Evolutionary conservation across 441 rosid genomes (phyloP).

Genomic region (Pelargonium exstipulatum): DNA sequence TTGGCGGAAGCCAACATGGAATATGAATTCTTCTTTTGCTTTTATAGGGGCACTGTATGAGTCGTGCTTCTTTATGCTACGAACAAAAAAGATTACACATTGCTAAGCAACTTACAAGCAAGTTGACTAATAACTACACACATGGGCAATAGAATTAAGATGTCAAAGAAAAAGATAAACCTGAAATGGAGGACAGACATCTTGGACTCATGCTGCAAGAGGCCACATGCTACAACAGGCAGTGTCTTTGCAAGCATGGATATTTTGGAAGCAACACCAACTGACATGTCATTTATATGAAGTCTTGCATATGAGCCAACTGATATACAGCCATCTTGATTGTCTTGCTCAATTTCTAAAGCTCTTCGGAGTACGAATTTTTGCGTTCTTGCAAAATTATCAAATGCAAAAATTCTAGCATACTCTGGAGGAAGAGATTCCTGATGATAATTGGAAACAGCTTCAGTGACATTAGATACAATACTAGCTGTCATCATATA

Average conservation of each 20-base stretch:
- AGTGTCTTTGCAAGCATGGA: constrained; percentile 34
- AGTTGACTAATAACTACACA: constrained; percentile 6
- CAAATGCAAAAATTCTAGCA: constrained; percentile 87
- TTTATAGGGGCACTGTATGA: constrained; percentile 70
- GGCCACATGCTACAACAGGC: constrained; percentile 69
- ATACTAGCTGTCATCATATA: constrained; percentile 17
- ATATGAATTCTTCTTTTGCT: constrained; percentile 79
- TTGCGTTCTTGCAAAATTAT: constrained; percentile 72
- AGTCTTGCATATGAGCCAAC: constrained; percentile 65
- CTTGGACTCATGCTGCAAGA: constrained; percentile 91
- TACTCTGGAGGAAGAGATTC: constrained; percentile 91
- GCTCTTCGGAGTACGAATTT: constrained; percentile 69
- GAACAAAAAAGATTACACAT: constrained; percentile 16
- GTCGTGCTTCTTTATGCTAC: constrained; percentile 81
- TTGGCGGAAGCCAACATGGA: constrained; percentile 94
- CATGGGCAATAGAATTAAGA: constrained; percentile 17
- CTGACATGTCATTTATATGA: constrained; percentile 67
- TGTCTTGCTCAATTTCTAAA: constrained; percentile 46
- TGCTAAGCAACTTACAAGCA: constrained; percentile 21
- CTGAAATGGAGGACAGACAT: constrained; percentile 95
- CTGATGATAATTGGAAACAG: constrained; percentile 37
- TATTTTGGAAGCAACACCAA: constrained; percentile 52
- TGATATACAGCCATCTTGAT: constrained; percentile 47
- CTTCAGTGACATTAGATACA: constrained; percentile 1
- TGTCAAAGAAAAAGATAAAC: constrained; percentile 30